These are phyloP conservation scores for Rhodotorula graminis DNA, from an alignment of 768 basidiomycete genomes.

Conservation along the genomic window DNA sequence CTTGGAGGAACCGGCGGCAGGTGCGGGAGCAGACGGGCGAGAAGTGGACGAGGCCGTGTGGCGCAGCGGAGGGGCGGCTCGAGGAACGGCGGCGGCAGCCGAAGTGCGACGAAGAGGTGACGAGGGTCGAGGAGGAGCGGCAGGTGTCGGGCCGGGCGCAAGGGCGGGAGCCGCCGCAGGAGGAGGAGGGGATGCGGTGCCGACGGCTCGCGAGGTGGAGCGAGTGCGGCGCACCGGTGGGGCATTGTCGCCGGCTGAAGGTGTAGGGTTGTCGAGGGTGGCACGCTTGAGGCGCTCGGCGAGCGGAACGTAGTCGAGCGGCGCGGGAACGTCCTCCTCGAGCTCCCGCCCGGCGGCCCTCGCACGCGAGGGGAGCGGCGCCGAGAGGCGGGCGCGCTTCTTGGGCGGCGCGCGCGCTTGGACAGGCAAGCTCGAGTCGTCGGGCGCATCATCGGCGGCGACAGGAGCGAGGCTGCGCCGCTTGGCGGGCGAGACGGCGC, in stretches of 20 bases:
- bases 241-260: no score
- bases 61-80: no score
- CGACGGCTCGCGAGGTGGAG: neutral
- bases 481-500: no score
- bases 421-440: no score
- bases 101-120: neutral
- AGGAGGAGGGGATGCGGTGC: no score
- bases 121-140: neutral
- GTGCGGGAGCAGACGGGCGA: neutral
- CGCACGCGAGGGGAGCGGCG: no score
- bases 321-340: neutral
- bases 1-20: no score
- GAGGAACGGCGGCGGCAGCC: no score
- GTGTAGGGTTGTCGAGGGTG: neutral
- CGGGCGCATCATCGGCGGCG: no score
- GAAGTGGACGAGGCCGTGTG: neutral
- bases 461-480: no score
- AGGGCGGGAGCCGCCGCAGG: no score
- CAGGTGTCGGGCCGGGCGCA: neutral
- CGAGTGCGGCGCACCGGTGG: neutral
- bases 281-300: neutral
- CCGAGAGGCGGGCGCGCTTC: neutral
- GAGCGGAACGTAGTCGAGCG: constrained; percentile 10
- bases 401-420: no score
- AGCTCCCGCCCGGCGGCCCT: neutral